Base-by-base conservation (phyloP, 1,284 basidiomycete species). In the Pascua sp. region DNA sequence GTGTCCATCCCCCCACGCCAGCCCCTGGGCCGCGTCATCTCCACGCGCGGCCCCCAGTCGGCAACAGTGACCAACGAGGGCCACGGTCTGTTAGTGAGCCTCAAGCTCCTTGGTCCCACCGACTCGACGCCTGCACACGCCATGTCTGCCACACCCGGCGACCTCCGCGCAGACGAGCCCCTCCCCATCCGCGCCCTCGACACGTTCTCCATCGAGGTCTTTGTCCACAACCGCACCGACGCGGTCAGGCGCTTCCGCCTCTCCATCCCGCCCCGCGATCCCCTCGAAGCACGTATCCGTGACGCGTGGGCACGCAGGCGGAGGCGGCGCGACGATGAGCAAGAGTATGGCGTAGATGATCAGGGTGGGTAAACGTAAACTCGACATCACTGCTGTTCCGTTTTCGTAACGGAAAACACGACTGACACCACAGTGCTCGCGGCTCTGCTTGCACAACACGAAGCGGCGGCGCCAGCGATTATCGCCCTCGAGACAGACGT, bases 181-280 rank as follows among this genome's bases (percentile, higher is more conserved):
- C 24, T 32, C 24, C 40, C 8, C 48, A 44, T 4, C 50, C 40
- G 8, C 45, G 49, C 8, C 32, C 78, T 89, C 40, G 85, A 90
- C 63, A 81, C 83, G 49, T 94, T 94, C 73, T 86, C 84, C 43
- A 75, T 93, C 62, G 90, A 94, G 65, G 86, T 93, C 7, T 93
- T 93, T 67, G 88, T 93, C 50, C 90, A 88, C 70, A 94, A 93
- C 69, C 86, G 86, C 72, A 87, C 85, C n/a, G 80, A 84, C 49
- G 85, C 86, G 80, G 85, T 86, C 50, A 80, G 89, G 58, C 75
- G 89, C 58, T 89, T 92, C 66, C 88, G 90, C 71, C 80, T 92
- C 32, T 84, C 82, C 18, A 86, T 84, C 69, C 87, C 87, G 1
- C 81, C 76, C 79, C 73, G 80, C 61, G 80, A 81, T 43, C 75